Evolutionary conservation across 2,329 filamentous ascomycete species (phyloP), one percentile per base, ranked within the genome.

Genomic region (Gnomoniopsis sp.): DNA sequence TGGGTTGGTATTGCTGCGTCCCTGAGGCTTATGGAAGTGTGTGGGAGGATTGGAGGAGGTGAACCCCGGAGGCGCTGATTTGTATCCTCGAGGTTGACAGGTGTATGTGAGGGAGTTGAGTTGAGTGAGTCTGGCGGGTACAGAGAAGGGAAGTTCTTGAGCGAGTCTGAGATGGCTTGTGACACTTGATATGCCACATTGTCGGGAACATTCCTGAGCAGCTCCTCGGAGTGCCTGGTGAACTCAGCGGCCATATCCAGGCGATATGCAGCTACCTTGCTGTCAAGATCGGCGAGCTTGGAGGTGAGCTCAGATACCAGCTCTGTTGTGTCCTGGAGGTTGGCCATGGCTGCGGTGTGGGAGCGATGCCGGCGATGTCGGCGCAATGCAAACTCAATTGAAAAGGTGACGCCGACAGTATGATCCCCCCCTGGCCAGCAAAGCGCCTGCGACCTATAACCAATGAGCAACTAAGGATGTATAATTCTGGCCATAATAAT

Each of bases 241-340:
- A 86, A 88, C 65, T 86, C 81, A 63, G 75, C 70, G 53, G 80
- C 76, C 77, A 86, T 79, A 63, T 83, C 79, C 68, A 77, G 78
- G 64, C 80, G 82, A 72, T 83, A 85, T 61, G 77, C 74, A 61
- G 74, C 77, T 66, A 87, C 82, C 69, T 80, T 81, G 68, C 75
- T 73, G 67, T 87, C 81, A 54, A 87, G 80, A 65, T 84, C 76
- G 66, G 71, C 73, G 63, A 84, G 79, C 76, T 79, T 82, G 66
- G 71, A 72, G 65, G 79, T 75, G 68, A 86, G 77, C 70, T 80
- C 77, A 57, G 77, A 74, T 64, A 82, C 74, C 62, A 84, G 75
- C 65, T 68, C 77, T 65, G 76, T 77, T 49, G 75, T 72, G 70
- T 80, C 77, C 67, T 79, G 46, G 11, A 56, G 36, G 22, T 49